Evolutionary conservation across 108 stramenopile genomes (phyloP), one percentile per base, ranked within the genome.

Genomic region (Cafeteria roenbergensis): DNA sequence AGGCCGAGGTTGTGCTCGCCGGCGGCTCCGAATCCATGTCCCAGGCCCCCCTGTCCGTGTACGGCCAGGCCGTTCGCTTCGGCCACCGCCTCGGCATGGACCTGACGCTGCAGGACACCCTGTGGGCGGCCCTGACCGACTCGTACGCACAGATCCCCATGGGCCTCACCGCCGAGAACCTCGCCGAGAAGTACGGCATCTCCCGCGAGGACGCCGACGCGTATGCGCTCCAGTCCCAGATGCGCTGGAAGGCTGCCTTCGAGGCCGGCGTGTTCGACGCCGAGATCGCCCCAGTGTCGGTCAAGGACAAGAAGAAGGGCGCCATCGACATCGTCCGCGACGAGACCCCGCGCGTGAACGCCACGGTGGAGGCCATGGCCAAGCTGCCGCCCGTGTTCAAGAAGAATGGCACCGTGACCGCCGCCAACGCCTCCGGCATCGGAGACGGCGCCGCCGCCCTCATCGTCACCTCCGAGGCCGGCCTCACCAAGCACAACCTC

Each of bases 1-100:
- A 90, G 68, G 84, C 91, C 29, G 60, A 78, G 29, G 80, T 95
- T 34, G 78, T 83, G 21, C 73, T 96, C 34, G 90, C 89, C 63
- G 97, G 89, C 22, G 97, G 84, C 0, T 75, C 89, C n/a, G 97
- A 99, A 80, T 92, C 90, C 77, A 99, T 99, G 97, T 86, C 83
- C 63, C 78, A 62, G 68, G 60, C 61, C 27, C 68, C 68, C 31
- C 50, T 67, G 65, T 28, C 34, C 29, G 60, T 63, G 27, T 34
- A 51, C 61, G 68, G 68, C 27, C 59, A 61, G 22, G 17, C 9
- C 34, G 60, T 50, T 22, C 62, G 68, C 34, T 69, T 69, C 31
- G 68, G 68, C 32, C 21, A 17, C 36, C 32, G 36, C 27, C 55
- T 70, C 32, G 69, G 63, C 50, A 50, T 36, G 50, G 65, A 63